Evolutionary conservation across 2,329 filamentous ascomycete species (phyloP).

Genomic region (Aspergillus phoenicis): DNA sequence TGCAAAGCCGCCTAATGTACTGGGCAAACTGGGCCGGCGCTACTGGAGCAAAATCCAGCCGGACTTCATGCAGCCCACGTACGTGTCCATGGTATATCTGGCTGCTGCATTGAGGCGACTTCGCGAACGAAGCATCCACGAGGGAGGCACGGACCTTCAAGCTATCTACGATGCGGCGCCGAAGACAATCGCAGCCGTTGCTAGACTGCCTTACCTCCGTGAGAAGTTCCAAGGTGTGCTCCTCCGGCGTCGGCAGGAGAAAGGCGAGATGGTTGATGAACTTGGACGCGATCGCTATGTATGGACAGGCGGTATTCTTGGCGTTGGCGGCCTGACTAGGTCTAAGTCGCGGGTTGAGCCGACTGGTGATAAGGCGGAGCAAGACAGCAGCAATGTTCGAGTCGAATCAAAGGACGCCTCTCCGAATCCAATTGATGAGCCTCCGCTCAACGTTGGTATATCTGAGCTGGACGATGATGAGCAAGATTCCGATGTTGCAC

Average conservation of each 20-base stretch:
- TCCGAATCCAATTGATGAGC: background rate
- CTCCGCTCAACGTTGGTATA: background rate
- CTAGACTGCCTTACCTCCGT: slow-evolving; percentile 41
- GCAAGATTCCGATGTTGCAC: slow-evolving; percentile 2
- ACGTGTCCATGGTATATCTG: slow-evolving; percentile 48
- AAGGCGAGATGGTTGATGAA: slow-evolving; percentile 21
- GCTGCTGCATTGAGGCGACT: slow-evolving; percentile 43
- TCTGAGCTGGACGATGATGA: background rate
- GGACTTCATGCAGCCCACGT: slow-evolving; percentile 47
- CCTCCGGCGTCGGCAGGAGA: slow-evolving; percentile 37
- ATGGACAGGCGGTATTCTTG: slow-evolving; percentile 41
- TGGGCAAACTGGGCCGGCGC: slow-evolving; percentile 35
- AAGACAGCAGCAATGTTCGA: background rate
- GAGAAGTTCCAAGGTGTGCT: slow-evolving; percentile 46
- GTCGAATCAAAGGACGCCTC: background rate
- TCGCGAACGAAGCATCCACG: slow-evolving; percentile 37
- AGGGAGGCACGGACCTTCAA: slow-evolving; percentile 34
- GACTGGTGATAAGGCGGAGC: slow-evolving; percentile 1
- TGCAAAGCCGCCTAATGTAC: slow-evolving; percentile 26
- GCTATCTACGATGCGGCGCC: slow-evolving; percentile 36
- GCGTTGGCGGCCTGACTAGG: slow-evolving; percentile 28
- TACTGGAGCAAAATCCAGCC: slow-evolving; percentile 43
- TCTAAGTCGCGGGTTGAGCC: slow-evolving; percentile 8
- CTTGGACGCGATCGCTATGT: slow-evolving; percentile 26
- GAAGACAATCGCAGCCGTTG: slow-evolving; percentile 40